These are phyloP conservation scores for Pyrenochaeta sp. DNA, from an alignment of 2,329 filamentous ascomycete species.

Conservation along the genomic window DNA sequence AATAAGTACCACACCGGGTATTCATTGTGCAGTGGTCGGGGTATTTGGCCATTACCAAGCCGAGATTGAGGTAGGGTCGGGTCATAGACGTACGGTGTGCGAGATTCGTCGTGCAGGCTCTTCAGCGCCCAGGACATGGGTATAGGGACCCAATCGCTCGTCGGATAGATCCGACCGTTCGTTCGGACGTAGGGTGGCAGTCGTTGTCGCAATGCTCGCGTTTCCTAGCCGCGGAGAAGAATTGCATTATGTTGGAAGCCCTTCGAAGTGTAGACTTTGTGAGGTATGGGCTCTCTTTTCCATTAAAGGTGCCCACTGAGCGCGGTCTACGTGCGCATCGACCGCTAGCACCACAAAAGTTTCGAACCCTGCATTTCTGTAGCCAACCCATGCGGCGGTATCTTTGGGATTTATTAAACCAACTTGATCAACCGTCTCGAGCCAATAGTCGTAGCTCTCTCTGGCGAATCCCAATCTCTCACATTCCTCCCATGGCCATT, in stretches of 20 bases:
- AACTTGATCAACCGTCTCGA: neutral
- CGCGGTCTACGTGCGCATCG: neutral
- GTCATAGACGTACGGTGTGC: slow-evolving; percentile 3
- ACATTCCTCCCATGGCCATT: slow-evolving; percentile 9
- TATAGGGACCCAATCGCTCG: neutral
- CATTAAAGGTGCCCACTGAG: neutral
- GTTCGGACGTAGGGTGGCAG: neutral
- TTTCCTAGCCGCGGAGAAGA: slow-evolving; percentile 8
- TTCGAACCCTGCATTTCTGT: neutral
- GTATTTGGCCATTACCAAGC: slow-evolving; percentile 1
- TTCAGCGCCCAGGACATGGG: slow-evolving; percentile 6
- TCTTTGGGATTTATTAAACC: neutral
- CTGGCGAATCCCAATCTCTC: slow-evolving; percentile 7
- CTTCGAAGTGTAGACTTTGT: neutral
- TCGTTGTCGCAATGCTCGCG: neutral
- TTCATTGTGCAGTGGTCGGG: slow-evolving; percentile 5
- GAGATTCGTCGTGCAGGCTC: slow-evolving; percentile 1
- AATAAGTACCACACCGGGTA: slow-evolving; percentile 17
- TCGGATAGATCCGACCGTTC: neutral
- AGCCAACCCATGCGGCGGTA: neutral
- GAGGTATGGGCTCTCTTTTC: neutral
- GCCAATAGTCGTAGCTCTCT: slow-evolving; percentile 10
- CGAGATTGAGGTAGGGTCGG: slow-evolving; percentile 8
- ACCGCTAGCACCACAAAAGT: slow-evolving; percentile 1
- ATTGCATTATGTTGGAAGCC: neutral